Conservation (phyloP, 805 yeast species). For the Pichia eremophila region DNA sequence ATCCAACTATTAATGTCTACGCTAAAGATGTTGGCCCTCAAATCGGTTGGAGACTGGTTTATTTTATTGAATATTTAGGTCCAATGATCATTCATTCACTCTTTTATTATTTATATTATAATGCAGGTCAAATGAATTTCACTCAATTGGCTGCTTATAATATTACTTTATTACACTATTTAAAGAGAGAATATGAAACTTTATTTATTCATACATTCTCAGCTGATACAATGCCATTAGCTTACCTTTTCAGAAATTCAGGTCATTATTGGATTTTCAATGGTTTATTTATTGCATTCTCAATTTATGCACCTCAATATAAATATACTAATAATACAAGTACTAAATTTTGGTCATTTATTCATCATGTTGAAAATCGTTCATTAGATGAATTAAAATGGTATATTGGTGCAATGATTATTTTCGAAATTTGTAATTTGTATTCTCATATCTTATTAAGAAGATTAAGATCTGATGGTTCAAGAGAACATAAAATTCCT, state of each 20-base stretch:
- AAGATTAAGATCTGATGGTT: constrained; percentile 43
- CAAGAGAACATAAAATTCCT: constrained; percentile 61
- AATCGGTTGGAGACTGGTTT: constrained; percentile 87
- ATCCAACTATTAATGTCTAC: constrained; percentile 36
- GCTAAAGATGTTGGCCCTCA: constrained; percentile 93
- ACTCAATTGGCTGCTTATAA: constrained; percentile 47
- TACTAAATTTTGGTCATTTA: constrained; percentile 19
- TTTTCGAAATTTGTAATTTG: constrained; percentile 66
- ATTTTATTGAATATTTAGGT: constrained; percentile 78
- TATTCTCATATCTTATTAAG: constrained; percentile 62
- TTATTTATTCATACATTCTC: constrained; percentile 78
- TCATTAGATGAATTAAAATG: constrained; percentile 23
- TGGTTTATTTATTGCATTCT: constrained; percentile 40
- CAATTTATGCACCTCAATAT: constrained; percentile 24
- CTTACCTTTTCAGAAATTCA: constrained; percentile 80
- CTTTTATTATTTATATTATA: constrained; percentile 39
- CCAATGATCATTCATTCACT: constrained; percentile 76
- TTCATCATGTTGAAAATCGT: constrained; percentile 39
- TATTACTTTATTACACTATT: constrained; percentile 63
- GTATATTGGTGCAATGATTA: constrained; percentile 37
- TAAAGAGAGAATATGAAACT: constrained; percentile 86
- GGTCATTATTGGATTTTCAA: constrained; percentile 89
- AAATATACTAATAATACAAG: background rate
- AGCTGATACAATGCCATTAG: constrained; percentile 83
- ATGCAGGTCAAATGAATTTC: constrained; percentile 32